Conservation (phyloP, 306 rosid species). For the Malus fusca region DNA sequence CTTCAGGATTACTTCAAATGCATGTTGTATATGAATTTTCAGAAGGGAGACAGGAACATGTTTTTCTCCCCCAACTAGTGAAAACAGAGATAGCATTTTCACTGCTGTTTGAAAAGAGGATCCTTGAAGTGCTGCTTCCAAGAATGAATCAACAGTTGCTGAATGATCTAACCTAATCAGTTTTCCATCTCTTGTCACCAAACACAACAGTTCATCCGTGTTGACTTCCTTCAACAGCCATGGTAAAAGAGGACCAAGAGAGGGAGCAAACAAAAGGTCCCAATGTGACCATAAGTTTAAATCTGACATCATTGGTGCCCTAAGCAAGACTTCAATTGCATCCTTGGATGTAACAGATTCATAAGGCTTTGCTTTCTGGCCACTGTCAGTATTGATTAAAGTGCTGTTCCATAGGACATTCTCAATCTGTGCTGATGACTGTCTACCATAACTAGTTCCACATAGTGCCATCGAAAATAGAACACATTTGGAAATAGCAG, state of each 20-base stretch:
- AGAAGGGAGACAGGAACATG: constrained; percentile 63
- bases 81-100: constrained; percentile 53
- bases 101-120: constrained; percentile 75
- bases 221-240: constrained; percentile 74
- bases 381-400: constrained; percentile 16
- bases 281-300: constrained; percentile 90
- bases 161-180: constrained; percentile 69
- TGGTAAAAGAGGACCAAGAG: constrained; percentile 70
- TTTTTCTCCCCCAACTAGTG: constrained; percentile 70
- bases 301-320: constrained; percentile 78
- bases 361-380: constrained; percentile 17
- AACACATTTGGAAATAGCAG: constrained; percentile 48
- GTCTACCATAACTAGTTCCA: constrained; percentile 26
- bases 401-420: constrained; percentile 25
- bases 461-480: constrained; percentile 59
- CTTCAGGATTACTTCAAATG: constrained; percentile 63
- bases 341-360: constrained; percentile 42
- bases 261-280: constrained; percentile 75
- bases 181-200: constrained; percentile 76
- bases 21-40: constrained; percentile 57
- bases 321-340: constrained; percentile 57
- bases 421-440: constrained; percentile 33
- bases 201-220: constrained; percentile 54
- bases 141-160: constrained; percentile 70
- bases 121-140: constrained; percentile 73